Evolutionary conservation across 148 eudicot species (phyloP), one percentile per base, ranked within the genome.

Genomic region (Talinum fruticosum): DNA sequence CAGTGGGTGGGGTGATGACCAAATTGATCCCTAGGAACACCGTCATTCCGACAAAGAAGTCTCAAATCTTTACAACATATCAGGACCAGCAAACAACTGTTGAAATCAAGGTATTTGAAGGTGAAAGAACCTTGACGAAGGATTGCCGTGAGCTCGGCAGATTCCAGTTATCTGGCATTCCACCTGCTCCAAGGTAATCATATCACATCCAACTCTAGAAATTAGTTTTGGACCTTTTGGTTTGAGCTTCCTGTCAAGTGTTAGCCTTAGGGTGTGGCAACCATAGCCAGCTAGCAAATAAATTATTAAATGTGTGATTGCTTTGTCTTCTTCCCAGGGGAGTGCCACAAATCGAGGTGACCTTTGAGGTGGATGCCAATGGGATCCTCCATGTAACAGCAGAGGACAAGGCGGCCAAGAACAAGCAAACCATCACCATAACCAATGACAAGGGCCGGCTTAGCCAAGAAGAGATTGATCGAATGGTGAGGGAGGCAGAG

Each of bases 1-100:
- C 92, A 8, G 87, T 84, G 12, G 92, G 90, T 72, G 92, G 92
- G 29, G 90, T 89, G n/a, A 87, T 89, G 92, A 87, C 92, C 21
- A 87, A 89, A 71, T 74, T 89, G 81, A 89, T 89, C 73, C 92
- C 90, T 10, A 82, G 92, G 62, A 87, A 89, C 77, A 85, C 82
- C 2, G 88, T 84, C 10, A 79, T 89, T 66, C 92, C 92, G 16
- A 85, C 87, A 24, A 89, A 89, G 88, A 87, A 85, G 72, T 85
- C 92, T 38, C 92, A 87, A 69, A 61, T 78, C 59, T 89, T 89
- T 76, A 67, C 84, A 45, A 89, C 92, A 1, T 89, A 89, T 74
- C 90, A 89, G 38, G 92, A 89, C 66, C 86, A 85, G 80, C 90
- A 87, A 73, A 74, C 81, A 14, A 74, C 87, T 19, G 90, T 87